Conservation (phyloP, 208 protist species). For the Crithidia sp. region DNA sequence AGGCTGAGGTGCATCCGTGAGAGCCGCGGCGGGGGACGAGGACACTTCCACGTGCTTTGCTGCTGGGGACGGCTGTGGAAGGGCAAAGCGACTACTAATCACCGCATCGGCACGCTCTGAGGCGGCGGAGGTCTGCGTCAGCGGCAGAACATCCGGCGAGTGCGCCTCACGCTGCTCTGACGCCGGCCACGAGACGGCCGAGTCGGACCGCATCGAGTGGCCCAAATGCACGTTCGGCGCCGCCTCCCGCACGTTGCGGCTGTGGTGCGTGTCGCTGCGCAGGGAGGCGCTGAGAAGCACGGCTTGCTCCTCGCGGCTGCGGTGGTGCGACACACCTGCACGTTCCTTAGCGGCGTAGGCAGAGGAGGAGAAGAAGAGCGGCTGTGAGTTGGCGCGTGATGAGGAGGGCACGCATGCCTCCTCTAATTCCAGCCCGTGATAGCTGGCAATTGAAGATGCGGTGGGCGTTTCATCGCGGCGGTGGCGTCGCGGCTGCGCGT, state of each 20-base stretch:
- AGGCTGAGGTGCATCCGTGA: too few relatives aligned
- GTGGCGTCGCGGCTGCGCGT: constrained; percentile 1
- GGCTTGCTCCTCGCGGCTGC: background rate
- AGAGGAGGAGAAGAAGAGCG: background rate
- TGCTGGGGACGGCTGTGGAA: background rate
- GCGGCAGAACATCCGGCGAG: background rate
- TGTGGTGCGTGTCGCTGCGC: constrained; percentile 7
- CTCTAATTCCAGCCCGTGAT: background rate
- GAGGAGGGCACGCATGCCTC: background rate
- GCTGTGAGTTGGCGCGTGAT: background rate
- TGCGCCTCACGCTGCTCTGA: background rate
- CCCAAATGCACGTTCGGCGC: constrained; percentile 19
- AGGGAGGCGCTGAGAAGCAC: constrained; percentile 11
- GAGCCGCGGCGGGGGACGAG: too few relatives aligned
- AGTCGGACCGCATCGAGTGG: constrained; percentile 5
- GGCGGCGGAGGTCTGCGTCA: background rate
- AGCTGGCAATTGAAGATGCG: constrained; percentile 10
- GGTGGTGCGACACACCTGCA: background rate
- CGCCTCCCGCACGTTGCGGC: background rate
- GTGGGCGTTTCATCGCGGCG: background rate
- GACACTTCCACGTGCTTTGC: too few relatives aligned
- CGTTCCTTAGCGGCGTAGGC: background rate
- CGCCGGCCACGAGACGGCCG: constrained; percentile 4
- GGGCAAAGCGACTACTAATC: constrained; percentile 11
- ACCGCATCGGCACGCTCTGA: background rate